A percentile compares a stretch with the other conserved stretches of the same genome.
These are phyloP conservation scores for Hypoxylon sp. DNA, from an alignment of 2,329 filamentous ascomycete genomes.

Conservation along the genomic window DNA sequence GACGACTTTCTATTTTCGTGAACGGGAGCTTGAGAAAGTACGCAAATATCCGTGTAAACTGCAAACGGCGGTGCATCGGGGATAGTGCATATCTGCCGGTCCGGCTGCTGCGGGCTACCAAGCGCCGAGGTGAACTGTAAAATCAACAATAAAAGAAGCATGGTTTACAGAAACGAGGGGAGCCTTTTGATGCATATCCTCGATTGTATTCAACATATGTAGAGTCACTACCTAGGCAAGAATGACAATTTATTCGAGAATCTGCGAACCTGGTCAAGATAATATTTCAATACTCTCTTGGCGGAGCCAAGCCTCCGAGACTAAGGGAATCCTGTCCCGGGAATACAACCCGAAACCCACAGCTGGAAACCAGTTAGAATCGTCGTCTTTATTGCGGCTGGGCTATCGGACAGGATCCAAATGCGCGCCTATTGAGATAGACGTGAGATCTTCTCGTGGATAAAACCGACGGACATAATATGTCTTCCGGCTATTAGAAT, in stretches of 20 bases:
- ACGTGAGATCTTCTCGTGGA: conserved; percentile 2
- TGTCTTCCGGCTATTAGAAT: no score
- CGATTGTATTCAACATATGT: no score
- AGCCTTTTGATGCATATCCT: not conserved
- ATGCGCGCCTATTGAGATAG: not conserved
- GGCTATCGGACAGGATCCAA: conserved; percentile 1
- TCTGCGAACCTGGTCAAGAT: conserved; percentile 2
- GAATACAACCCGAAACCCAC: conserved; percentile 5
- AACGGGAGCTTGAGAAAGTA: not conserved
- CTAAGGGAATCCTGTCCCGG: conserved; percentile 5
- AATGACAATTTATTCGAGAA: not conserved
- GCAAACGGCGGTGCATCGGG: conserved; percentile 2
- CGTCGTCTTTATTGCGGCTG: not conserved
- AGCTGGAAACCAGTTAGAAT: not conserved
- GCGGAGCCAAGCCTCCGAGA: conserved; percentile 31
- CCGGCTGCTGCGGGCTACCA: conserved; percentile 2
- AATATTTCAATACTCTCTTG: conserved; percentile 11
- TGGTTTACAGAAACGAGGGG: not conserved
- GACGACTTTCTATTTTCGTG: not conserved
- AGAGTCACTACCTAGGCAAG: no score
- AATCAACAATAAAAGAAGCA: conserved; percentile 11
- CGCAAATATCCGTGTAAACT: conserved; percentile 1
- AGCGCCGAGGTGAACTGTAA: conserved; percentile 7
- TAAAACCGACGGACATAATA: conserved; percentile 1
- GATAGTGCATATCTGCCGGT: conserved; percentile 12